Percentiles rank a stretch among this genome's conserved stretches.
Evolutionary conservation across 768 basidiomycete genomes (phyloP).

Genomic region (Tylopilus subfusipes): DNA sequence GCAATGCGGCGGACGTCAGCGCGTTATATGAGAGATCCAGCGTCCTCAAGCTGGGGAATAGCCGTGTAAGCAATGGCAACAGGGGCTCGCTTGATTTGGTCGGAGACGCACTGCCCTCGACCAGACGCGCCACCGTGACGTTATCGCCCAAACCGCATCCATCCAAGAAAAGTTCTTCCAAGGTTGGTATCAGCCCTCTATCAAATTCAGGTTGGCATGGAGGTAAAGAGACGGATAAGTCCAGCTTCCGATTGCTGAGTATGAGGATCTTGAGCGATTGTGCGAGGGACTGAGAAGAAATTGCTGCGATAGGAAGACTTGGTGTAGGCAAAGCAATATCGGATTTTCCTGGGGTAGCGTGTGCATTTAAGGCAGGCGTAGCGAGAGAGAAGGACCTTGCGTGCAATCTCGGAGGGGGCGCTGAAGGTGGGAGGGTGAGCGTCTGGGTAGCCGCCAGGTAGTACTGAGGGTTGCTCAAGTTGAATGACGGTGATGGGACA

Average conservation of each 20-base stretch:
- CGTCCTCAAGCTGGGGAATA: constrained; percentile 68
- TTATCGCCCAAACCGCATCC: constrained; percentile 66
- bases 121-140: constrained; percentile 44
- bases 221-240: constrained; percentile 61
- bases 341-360: constrained; percentile 15
- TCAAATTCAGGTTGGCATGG: constrained; percentile 24
- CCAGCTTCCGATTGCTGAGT: constrained; percentile 63
- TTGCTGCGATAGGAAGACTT: constrained; percentile 62
- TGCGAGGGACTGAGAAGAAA: constrained; percentile 59
- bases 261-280: constrained; percentile 53
- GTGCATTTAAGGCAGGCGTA: constrained; percentile 19
- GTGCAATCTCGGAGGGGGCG: constrained; percentile 50
- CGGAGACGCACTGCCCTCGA: constrained; percentile 32
- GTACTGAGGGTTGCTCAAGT: constrained; percentile 53
- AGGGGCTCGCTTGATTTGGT: constrained; percentile 51
- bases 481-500: constrained; percentile 26
- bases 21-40: constrained; percentile 77
- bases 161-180: constrained; percentile 74
- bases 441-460: constrained; percentile 54
- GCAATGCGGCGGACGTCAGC: constrained; percentile 53
- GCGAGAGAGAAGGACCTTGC: constrained; percentile 60
- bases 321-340: constrained; percentile 62
- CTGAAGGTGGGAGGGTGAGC: constrained; percentile 61
- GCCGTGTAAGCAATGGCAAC: constrained; percentile 52
- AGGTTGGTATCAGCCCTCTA: constrained; percentile 50